Evolutionary conservation across 1,284 basidiomycete genomes (phyloP), one percentile per base, ranked within the genome.

Genomic region (Apiotrichum brassicae): DNA sequence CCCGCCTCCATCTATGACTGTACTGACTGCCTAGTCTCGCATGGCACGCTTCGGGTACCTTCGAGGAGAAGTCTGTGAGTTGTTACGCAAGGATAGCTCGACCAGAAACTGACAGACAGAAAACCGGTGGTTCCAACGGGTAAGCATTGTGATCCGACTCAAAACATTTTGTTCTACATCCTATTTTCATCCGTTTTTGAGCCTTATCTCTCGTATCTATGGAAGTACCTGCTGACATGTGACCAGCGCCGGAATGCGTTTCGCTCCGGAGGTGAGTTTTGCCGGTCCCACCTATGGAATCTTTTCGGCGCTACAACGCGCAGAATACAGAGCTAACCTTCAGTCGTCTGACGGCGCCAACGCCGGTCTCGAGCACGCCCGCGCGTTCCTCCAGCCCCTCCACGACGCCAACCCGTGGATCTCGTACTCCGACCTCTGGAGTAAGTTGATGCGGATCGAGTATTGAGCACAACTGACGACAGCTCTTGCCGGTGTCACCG

Each of bases 31-130:
- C n/a, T 39, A 71, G 78, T 56, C 69, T 79, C 32, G 77, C 77
- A 44, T 79, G 79, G 77, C 77, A 79, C 66, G 72, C 76, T 12
- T 71, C 68, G 30, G 77, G 77, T 19, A 78, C 76, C 26, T 71
- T 70, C 58, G 61, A 61, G 47, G 51, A 62, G 40, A 65, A 70
- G 18, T 64, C 63, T 49, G 64, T 66, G 42, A 62, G 66, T 43
- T 3, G 4, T 19, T 12, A 13, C 8, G 3, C n/a, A 19, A 3
- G 14, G 4, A 4, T 16, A 5, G 25, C 19, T 3, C 9, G 22
- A 13, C 5, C 4, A 18, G 11, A 23, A 19, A 16, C 33, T 36
- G 38, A 40, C 14, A 32, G 8, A 30, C 28, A 30, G 28, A 30
- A 30, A 52, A 78, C 76, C 34, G 77, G 77, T 22, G 77, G 77